Conservation (phyloP, 106 monocot species). For the Platanthera guangdongensis region DNA sequence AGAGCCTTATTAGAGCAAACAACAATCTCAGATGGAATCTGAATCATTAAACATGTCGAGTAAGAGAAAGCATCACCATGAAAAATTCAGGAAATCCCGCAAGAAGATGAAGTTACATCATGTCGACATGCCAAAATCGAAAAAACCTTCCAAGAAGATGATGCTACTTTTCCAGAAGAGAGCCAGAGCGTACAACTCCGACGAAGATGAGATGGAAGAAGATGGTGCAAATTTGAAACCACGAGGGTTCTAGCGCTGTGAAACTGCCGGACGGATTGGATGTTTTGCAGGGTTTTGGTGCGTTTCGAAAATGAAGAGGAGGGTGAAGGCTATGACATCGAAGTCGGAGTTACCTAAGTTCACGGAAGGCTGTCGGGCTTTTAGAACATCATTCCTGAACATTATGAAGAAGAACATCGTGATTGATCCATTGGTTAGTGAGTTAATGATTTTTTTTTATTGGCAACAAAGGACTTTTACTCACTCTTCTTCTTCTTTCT, state of each 20-base stretch:
- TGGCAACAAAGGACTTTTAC: background rate
- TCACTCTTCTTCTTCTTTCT: background rate
- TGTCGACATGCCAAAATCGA: background rate
- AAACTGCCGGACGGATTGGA: background rate
- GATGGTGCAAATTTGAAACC: background rate
- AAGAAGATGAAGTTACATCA: constrained; percentile 6
- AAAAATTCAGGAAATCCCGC: constrained; percentile 10
- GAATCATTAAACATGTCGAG: background rate
- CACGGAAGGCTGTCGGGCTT: constrained; percentile 42
- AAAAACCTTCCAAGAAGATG: constrained; percentile 32
- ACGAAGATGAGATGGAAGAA: constrained; percentile 26
- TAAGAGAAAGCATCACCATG: constrained; percentile 10
- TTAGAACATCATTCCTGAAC: constrained; percentile 45
- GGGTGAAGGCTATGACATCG: constrained; percentile 6
- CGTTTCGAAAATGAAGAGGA: constrained; percentile 9
- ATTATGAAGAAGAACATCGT: constrained; percentile 55
- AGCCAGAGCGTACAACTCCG: constrained; percentile 30
- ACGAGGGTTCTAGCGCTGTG: background rate
- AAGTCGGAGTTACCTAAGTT: constrained; percentile 26
- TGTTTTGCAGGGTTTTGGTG: background rate
- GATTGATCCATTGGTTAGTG: constrained; percentile 37
- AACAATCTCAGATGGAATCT: background rate
- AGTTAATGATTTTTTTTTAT: background rate
- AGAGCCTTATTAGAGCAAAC: no score
- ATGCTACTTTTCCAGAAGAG: constrained; percentile 24